Evolutionary conservation across 1,139 yeast species (phyloP), one percentile per base, ranked within the genome.

Genomic region (Geotrichum reessii): DNA sequence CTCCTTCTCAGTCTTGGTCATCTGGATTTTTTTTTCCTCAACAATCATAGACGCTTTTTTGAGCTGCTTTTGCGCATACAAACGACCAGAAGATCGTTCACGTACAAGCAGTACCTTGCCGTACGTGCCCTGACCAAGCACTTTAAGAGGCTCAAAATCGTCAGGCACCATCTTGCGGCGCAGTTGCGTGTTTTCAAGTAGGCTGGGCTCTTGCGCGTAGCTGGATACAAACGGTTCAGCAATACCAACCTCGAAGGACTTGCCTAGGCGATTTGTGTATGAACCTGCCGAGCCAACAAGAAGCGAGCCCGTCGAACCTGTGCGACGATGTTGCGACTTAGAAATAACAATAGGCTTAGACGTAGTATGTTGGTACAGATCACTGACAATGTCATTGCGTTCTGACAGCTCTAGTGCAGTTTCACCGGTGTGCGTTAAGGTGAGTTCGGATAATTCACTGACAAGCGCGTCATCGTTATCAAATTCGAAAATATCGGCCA

Each of bases 61-160:
- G 65, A 91, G 76, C 67, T 90, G 96, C 69, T 91, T 91, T 76
- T 88, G 96, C 0, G 97, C 97, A 75, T 84, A 91, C 14, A 91
- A 73, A 62, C 81, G 79, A 0, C 87, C 87, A 0, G 90, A 83
- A 8, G 80, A 66, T 54, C 71, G 72, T 67, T 89, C 91, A 59
- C 84, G 80, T 0, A 90, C 97, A 9, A 91, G 74, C 21, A 88
- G 69, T 2, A 91, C 97, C 69, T 88, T 89, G 4, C 97, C 97
- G 66, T 89, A 90, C n/a, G 96, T 90, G 2, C 97, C 97, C 63
- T 85, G 83, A 0, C 97, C 97, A 21, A 91, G 75, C 0, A 89
- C 95, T 70, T 84, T 86, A 11, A 91, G 73, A 1, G 88, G 87
- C 63, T 81, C 85, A 66, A 91, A 91, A 69, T 91, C 96, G 1